Conservation (phyloP, 2,329 filamentous ascomycete species). For the Diaporthe caulivora region DNA sequence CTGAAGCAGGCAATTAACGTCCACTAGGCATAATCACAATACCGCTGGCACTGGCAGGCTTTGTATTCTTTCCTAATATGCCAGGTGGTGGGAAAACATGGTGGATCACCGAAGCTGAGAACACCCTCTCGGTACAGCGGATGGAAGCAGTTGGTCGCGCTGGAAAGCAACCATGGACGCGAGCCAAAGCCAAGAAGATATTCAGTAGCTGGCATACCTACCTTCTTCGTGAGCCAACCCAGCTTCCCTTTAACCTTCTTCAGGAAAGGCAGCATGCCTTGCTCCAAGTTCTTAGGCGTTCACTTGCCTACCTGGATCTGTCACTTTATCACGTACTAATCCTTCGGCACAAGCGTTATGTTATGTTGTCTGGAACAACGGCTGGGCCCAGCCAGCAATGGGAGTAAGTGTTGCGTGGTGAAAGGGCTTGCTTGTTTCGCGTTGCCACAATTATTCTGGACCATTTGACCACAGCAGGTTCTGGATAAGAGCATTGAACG, state of each 20-base stretch:
- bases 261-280: background rate
- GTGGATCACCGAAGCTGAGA: constrained; percentile 50
- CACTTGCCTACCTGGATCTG: background rate
- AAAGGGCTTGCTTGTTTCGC: too few relatives aligned
- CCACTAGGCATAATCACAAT: constrained; percentile 62
- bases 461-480: too few relatives aligned
- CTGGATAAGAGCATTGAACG: background rate
- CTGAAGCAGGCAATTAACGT: background rate
- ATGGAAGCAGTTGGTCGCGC: constrained; percentile 42
- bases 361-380: constrained; percentile 56
- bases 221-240: constrained; percentile 47
- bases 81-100: constrained; percentile 54
- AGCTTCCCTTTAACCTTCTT: background rate
- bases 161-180: constrained; percentile 30
- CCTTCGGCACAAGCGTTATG: constrained; percentile 43
- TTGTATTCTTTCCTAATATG: constrained; percentile 62
- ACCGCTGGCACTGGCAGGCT: constrained; percentile 64
- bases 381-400: constrained; percentile 50
- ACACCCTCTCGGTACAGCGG: constrained; percentile 50
- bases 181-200: constrained; percentile 50
- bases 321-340: background rate
- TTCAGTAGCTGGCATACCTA: constrained; percentile 55
- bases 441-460: background rate
- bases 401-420: constrained; percentile 39
- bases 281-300: background rate